A percentile compares a stretch with the other conserved stretches of the same genome.
These are phyloP conservation scores for Eimeria tenella DNA, from an alignment of 169 alveolate genomes.

Conservation along the genomic window DNA sequence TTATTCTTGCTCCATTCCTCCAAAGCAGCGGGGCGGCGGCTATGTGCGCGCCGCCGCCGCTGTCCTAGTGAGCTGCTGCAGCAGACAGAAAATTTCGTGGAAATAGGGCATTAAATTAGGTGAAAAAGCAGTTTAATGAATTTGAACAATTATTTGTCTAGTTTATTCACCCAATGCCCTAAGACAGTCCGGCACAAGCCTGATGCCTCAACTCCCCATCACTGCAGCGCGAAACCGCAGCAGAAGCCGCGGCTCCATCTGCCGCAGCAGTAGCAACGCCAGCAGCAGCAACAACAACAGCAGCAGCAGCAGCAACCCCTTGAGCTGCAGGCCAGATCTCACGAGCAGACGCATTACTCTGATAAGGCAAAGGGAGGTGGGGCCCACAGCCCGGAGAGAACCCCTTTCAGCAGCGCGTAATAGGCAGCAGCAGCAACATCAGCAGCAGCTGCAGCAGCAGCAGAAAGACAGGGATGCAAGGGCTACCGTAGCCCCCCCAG, in stretches of 20 bases:
- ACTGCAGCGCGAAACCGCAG: background rate
- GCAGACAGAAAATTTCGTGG: too few species aligned
- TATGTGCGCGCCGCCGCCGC: too few species aligned
- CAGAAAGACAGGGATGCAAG: too few species aligned
- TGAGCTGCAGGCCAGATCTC: background rate
- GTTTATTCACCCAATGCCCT: too few species aligned
- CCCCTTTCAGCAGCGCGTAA: background rate
- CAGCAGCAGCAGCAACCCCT: background rate
- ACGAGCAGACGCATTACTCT: background rate
- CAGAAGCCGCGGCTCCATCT: constrained; percentile 1
- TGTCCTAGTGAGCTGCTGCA: too few species aligned
- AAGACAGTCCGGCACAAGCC: background rate
- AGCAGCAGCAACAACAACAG: constrained; percentile 6
- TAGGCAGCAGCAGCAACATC: background rate
- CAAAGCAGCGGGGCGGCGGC: too few species aligned
- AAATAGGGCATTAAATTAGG: too few species aligned
- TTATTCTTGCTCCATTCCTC: too few species aligned
- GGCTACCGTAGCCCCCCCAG: background rate
- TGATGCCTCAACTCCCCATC: background rate
- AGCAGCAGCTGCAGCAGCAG: background rate
- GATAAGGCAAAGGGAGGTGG: background rate
- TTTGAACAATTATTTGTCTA: too few species aligned
- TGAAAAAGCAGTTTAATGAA: too few species aligned
- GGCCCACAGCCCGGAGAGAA: background rate
- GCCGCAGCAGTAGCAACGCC: background rate